Conservation (phyloP, 2,329 filamentous ascomycete species). For the Neofusicoccum ribis region DNA sequence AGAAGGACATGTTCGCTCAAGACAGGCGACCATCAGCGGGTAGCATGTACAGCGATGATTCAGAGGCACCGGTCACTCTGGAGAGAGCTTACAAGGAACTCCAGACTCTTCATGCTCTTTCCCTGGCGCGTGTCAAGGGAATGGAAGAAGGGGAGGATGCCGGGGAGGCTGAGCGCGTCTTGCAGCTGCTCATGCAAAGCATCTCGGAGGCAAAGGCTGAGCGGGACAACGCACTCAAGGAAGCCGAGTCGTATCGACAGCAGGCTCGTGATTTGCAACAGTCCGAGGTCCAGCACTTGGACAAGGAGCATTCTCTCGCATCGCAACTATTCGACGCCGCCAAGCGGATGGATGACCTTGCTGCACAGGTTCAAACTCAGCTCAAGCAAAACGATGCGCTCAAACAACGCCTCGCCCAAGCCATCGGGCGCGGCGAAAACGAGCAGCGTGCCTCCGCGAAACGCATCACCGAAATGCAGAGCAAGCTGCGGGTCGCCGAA, state of each 20-base stretch:
- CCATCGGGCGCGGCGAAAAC: constrained; percentile 78
- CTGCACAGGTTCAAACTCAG: constrained; percentile 76
- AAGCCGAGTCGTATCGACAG: constrained; percentile 61
- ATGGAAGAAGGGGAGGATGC: constrained; percentile 52
- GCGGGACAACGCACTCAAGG: constrained; percentile 68
- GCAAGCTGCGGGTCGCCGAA: constrained; percentile 76
- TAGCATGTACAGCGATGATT: constrained; percentile 34
- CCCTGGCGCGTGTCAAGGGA: constrained; percentile 65
- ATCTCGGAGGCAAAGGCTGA: constrained; percentile 70
- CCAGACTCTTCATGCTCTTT: constrained; percentile 68
- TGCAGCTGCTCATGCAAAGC: constrained; percentile 66
- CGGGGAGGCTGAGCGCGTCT: constrained; percentile 59
- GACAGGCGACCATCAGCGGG: constrained; percentile 49
- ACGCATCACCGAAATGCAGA: constrained; percentile 82
- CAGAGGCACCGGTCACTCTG: constrained; percentile 68
- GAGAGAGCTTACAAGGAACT: constrained; percentile 74
- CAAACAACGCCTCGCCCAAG: constrained; percentile 72
- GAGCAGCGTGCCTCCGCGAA: constrained; percentile 78
- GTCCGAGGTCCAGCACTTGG: constrained; percentile 51
- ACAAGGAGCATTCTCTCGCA: constrained; percentile 25
- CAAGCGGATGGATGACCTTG: constrained; percentile 75
- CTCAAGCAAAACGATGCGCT: constrained; percentile 75
- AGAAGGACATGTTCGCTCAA: constrained; percentile 78
- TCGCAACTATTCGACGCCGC: constrained; percentile 73
- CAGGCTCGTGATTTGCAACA: constrained; percentile 61